These are phyloP conservation scores for Pachyrhizus erosus DNA, from an alignment of 306 rosid species.

Conservation along the genomic window DNA sequence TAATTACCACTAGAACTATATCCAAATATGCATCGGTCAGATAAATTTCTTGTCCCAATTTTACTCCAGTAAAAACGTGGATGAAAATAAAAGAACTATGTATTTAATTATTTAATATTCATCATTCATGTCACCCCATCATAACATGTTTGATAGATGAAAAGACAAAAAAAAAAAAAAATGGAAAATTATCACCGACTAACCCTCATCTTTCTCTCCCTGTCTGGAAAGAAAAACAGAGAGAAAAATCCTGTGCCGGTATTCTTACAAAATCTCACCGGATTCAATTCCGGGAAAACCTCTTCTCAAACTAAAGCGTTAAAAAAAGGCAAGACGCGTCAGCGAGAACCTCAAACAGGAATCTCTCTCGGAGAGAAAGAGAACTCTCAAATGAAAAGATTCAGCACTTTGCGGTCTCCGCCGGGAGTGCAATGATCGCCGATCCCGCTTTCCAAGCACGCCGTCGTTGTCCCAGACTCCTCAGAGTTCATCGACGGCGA, in stretches of 20 bases:
- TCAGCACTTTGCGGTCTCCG: conserved; percentile 67
- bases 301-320: conserved; percentile 13
- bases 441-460: conserved; percentile 64
- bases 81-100: neutral
- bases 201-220: conserved; percentile 74
- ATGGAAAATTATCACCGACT: conserved; percentile 58
- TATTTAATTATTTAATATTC: conserved; percentile 22
- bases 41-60: neutral
- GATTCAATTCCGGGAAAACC: conserved; percentile 52
- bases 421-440: conserved; percentile 48
- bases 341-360: conserved; percentile 41
- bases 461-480: conserved; percentile 78
- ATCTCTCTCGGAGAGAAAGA: conserved; percentile 19
- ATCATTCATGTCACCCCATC: conserved; percentile 50
- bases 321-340: conserved; percentile 2
- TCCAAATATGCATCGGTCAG: neutral
- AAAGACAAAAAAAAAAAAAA: neutral
- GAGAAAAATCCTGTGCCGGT: conserved; percentile 76
- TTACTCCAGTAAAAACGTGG: neutral
- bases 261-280: conserved; percentile 75
- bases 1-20: neutral
- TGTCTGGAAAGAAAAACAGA: conserved; percentile 48
- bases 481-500: conserved; percentile 93
- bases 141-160: conserved; percentile 19
- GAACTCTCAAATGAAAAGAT: conserved; percentile 64